These are phyloP conservation scores for Xylariaceae sp. DNA, from an alignment of 2,329 filamentous ascomycete species.

Conservation along the genomic window DNA sequence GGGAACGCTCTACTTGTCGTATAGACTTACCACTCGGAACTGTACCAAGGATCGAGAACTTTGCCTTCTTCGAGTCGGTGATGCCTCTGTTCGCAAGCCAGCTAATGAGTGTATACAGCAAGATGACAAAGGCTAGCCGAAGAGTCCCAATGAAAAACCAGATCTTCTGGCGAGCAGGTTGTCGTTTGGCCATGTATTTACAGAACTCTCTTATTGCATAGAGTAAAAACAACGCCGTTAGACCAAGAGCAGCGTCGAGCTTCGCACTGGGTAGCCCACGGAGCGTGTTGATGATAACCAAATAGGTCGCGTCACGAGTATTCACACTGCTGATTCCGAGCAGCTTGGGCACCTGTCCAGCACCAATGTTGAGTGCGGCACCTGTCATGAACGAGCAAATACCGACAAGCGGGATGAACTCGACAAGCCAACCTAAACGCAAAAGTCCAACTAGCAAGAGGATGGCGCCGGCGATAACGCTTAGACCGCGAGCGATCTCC, in stretches of 20 bases:
- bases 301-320: conserved; percentile 55
- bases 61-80: conserved; percentile 54
- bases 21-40: conserved; percentile 68
- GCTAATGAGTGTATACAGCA: conserved; percentile 80
- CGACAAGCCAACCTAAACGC: conserved; percentile 60
- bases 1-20: neutral
- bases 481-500: conserved; percentile 54
- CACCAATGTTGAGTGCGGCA: conserved; percentile 56
- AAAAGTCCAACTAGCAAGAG: conserved; percentile 56
- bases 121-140: conserved; percentile 79
- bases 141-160: conserved; percentile 83
- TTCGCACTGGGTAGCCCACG: conserved; percentile 54
- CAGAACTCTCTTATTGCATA: conserved; percentile 70
- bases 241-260: conserved; percentile 75
- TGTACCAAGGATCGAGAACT: conserved; percentile 67
- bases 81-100: conserved; percentile 70
- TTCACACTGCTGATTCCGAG: conserved; percentile 58
- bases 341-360: conserved; percentile 57
- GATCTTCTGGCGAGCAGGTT: conserved; percentile 69
- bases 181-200: conserved; percentile 67
- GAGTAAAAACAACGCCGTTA: conserved; percentile 71
- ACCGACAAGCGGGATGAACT: conserved; percentile 58
- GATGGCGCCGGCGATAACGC: conserved; percentile 55
- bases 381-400: conserved; percentile 63
- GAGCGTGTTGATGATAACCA: conserved; percentile 58